Evolutionary conservation across 352 stramenopile genomes (phyloP).

Genomic region (Globisporangium irregulare): DNA sequence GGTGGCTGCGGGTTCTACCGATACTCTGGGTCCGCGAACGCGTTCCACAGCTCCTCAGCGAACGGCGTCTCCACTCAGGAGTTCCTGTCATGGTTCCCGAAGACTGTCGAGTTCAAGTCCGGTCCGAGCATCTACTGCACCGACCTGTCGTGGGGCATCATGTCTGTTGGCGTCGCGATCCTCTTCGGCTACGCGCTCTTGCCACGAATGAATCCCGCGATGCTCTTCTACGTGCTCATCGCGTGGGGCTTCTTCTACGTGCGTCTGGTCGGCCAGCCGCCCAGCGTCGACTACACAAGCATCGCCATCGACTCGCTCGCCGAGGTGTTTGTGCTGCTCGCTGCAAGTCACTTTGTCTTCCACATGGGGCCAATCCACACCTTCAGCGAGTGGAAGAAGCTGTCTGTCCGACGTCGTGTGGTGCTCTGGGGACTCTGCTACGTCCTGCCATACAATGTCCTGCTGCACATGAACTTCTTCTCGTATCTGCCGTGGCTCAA

Average conservation of each 20-base stretch:
- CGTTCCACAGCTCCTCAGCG: constrained; percentile 42
- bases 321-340: constrained; percentile 66
- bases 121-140: constrained; percentile 51
- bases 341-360: constrained; percentile 43
- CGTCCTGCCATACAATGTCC: constrained; percentile 59
- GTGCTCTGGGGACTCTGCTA: constrained; percentile 64
- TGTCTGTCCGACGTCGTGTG: constrained; percentile 29
- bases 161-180: constrained; percentile 34
- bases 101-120: constrained; percentile 72
- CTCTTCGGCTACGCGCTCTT: constrained; percentile 51
- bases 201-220: constrained; percentile 29
- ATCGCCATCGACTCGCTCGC: constrained; percentile 51
- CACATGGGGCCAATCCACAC: constrained; percentile 37
- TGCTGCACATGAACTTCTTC: constrained; percentile 79
- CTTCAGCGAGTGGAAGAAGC: constrained; percentile 40
- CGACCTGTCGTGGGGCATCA: constrained; percentile 75
- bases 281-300: constrained; percentile 51
- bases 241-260: constrained; percentile 77
- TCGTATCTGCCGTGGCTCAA: constrained; percentile 74
- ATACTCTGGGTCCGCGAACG: constrained; percentile 24
- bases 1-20: constrained; percentile 51
- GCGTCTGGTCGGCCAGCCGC: constrained; percentile 54
- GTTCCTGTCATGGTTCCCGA: constrained; percentile 79
- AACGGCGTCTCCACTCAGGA: constrained; percentile 49
- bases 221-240: constrained; percentile 57